phyloP scores from a whole-genome alignment of 2,329 filamentous ascomycete species.

The Pseudogymnoascus sp. region DNA sequence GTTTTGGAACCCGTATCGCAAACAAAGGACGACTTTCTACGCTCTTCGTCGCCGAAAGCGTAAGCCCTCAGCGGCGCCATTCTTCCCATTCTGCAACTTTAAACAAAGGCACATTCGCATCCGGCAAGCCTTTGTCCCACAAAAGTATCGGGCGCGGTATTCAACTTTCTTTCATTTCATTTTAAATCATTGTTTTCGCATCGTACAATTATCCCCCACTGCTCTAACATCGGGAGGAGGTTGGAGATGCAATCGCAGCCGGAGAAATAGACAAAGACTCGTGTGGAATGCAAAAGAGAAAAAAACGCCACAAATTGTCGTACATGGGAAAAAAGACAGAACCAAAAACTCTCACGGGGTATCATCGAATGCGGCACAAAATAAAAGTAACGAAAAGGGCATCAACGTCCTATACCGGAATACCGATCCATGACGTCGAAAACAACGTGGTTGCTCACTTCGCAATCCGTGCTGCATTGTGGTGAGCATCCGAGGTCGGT shows the following conservation, averaged over 20 bases:
- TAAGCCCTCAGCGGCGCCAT: neutral
- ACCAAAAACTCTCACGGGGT: constrained; percentile 2
- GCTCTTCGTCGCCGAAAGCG: neutral
- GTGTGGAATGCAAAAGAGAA: neutral
- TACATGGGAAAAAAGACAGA: neutral
- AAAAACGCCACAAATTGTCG: neutral
- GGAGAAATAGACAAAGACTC: constrained; percentile 2
- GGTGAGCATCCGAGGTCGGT: constrained; percentile 33
- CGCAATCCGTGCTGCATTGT: constrained; percentile 28
- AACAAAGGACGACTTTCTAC: neutral
- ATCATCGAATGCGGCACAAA: constrained; percentile 2
- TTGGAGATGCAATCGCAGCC: neutral
- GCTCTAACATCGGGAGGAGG: neutral
- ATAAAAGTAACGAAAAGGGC: neutral
- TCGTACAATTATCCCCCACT: neutral
- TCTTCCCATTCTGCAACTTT: neutral
- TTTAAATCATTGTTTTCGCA: neutral
- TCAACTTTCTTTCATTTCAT: constrained; percentile 1
- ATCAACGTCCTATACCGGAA: constrained; percentile 16
- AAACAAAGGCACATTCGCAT: neutral
- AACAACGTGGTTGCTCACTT: constrained; percentile 35
- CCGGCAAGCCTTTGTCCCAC: neutral
- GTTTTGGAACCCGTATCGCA: neutral
- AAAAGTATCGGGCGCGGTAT: neutral
- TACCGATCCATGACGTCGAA: constrained; percentile 40